Conservation (phyloP, 1,284 basidiomycete species). For the Pseudozyma hubeiensis region DNA sequence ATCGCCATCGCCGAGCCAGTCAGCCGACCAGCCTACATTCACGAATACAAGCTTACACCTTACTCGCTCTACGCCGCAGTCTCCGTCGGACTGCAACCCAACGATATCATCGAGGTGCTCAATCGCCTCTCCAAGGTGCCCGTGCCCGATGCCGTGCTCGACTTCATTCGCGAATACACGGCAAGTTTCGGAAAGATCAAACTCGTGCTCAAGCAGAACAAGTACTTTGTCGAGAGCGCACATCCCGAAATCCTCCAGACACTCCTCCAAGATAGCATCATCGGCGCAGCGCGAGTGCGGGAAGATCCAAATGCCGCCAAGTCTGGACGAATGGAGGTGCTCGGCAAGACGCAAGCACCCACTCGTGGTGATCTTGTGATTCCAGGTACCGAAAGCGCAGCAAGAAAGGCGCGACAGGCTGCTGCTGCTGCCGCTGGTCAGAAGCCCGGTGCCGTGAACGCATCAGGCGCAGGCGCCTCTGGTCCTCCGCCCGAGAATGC, state of each 20-base stretch:
- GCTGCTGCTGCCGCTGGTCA: conserved; percentile 37
- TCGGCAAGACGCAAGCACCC: conserved; percentile 57
- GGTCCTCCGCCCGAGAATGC: conserved; percentile 31
- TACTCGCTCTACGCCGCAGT: conserved; percentile 98
- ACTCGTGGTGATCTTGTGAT: conserved; percentile 63
- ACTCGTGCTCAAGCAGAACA: conserved; percentile 68
- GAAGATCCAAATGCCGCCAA: conserved; percentile 51
- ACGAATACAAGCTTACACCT: conserved; percentile 98
- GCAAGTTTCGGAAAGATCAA: conserved; percentile 68
- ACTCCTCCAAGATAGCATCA: conserved; percentile 63
- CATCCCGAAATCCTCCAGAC: conserved; percentile 66
- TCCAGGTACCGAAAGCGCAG: conserved; percentile 59
- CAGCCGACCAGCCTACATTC: conserved; percentile 95
- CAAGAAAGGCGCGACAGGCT: conserved; percentile 40
- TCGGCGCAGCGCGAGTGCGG: conserved; percentile 58
- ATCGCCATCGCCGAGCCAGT: conserved; percentile 99
- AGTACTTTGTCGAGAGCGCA: conserved; percentile 67
- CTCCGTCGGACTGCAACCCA: conserved; percentile 95
- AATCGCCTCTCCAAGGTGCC: conserved; percentile 69
- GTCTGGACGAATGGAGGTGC: conserved; percentile 45
- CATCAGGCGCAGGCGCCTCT: conserved; percentile 20
- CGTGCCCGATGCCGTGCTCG: conserved; percentile 61
- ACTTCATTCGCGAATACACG: conserved; percentile 66
- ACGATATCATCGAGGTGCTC: conserved; percentile 94
- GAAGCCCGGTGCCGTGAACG: conserved; percentile 7